Base-by-base conservation (phyloP, 2,329 filamentous ascomycete species). In the Exophiala lecanii-corni region DNA sequence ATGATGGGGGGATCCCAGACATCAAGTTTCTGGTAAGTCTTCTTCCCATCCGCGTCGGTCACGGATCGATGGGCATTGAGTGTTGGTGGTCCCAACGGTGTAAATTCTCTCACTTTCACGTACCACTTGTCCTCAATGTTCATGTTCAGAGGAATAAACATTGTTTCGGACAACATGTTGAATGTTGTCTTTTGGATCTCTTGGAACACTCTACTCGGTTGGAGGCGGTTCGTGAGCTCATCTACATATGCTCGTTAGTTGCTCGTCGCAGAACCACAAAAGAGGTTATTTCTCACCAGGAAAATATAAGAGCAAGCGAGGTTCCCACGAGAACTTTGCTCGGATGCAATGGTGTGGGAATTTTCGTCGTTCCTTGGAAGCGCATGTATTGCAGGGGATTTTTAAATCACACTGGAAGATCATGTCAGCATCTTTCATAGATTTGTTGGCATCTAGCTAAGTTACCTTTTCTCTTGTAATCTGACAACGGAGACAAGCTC, bases 381-480 rank as follows among this genome's bases (percentile, higher is more conserved):
- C 30, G 26, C 48, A 47, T 12, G 19, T 49, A 12, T 33, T 28
- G 30, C 45, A 51, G 4, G 43, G 46, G 23, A 37, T 28, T 17
- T 26, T 12, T 7, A 26, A 26, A 31, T 47, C 48, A 33, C 48
- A 54, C 53, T 16, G 49, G 55, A 23, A 52, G 46, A 9, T 34
- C 16, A 16, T 19, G 28, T 10, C 53, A 59, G 28, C 49, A n/a
- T n/a, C n/a, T n/a, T n/a, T n/a, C n/a, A n/a, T n/a, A n/a, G n/a
- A n/a, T n/a, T 53, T 2, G 54, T 51, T n/a, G n/a, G n/a, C n/a
- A n/a, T n/a, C n/a, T n/a, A n/a, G n/a, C n/a, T n/a, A n/a, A 10
- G 10, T 12, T 35, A 49, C 49, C 39, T 47, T 54, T 38, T 54
- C 51, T 32, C 39, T 54, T 45, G 51, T 54, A 30, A 49, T 45